Evolutionary conservation across 495 filamentous ascomycete species (phyloP), one percentile per base, ranked within the genome.

Genomic region (Aspergillus steynii): DNA sequence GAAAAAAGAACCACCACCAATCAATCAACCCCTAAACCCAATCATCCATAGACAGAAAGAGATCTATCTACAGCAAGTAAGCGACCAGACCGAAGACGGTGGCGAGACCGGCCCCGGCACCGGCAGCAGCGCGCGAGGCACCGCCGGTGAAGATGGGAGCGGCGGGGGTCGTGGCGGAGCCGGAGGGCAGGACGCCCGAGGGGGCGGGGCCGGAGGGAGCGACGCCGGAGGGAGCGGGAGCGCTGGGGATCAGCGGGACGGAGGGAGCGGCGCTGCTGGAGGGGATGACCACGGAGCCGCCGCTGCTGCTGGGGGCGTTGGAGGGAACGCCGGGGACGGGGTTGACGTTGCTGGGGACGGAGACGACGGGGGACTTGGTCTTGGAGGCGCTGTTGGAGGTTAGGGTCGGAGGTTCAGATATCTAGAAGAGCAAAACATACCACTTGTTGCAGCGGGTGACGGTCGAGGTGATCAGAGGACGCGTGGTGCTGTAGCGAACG

Each of bases 31-130:
- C 31, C 9, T 42, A 34, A 27, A 28, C 42, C 42, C 7, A 46
- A 47, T 15, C 25, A 29, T 15, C 48, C 48, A 50, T 25, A 50
- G 25, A 50, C 20, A 50, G 48, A 50, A 27, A 25, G 66, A 25
- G 60, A 34, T 49, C 42, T 48, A 53, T 80, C 90, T 94, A 94
- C 82, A 93, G 85, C 70, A 90, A 69, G 77, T 86, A 83, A 70
- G 88, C 90, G 68, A 84, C 88, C 65, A 87, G 71, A 77, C 87
- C 91, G 77, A 92, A 83, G 68, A 93, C 77, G 77, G 83, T 88
- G 66, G 86, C 90, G 62, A 92, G 85, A 75, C 80, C 86, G 66
- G 83, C 88, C 68, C 87, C 88, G 59, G 86, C 86, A 66, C 88
- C 75, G 70, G 68, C 69, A 59, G 71, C 74, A 47, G 71, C 74